These are phyloP conservation scores for Aspergillus tamarii DNA, from an alignment of 2,329 filamentous ascomycete species.

Conservation along the genomic window DNA sequence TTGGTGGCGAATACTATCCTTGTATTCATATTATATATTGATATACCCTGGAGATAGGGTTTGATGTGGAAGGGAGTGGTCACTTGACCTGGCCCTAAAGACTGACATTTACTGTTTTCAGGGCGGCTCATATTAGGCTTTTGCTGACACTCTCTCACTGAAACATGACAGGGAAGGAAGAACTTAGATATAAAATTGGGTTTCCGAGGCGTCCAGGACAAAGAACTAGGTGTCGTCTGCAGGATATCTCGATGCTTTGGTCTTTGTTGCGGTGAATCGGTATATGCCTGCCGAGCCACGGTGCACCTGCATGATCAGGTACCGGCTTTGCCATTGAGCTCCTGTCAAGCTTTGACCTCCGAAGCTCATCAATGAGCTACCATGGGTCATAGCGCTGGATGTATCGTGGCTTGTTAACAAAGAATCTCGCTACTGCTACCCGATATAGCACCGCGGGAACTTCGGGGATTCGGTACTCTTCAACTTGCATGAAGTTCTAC, in stretches of 20 bases:
- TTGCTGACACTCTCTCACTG: neutral
- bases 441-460: neutral
- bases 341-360: neutral
- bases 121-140: neutral
- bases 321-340: neutral
- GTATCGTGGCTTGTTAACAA: neutral
- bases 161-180: neutral
- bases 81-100: neutral
- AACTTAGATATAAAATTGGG: neutral
- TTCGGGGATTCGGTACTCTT: neutral
- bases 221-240: neutral
- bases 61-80: neutral
- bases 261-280: neutral
- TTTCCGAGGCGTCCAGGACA: neutral
- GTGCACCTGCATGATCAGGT: neutral
- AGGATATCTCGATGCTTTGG: neutral
- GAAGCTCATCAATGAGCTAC: neutral
- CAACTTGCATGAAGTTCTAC: neutral
- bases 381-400: neutral
- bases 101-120: neutral
- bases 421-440: neutral
- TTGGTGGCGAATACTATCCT: neutral
- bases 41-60: neutral
- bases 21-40: neutral
- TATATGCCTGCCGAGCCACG: neutral